Evolutionary conservation across 164 flowering plant genomes (phyloP).

Genomic region (Annona squamosa): DNA sequence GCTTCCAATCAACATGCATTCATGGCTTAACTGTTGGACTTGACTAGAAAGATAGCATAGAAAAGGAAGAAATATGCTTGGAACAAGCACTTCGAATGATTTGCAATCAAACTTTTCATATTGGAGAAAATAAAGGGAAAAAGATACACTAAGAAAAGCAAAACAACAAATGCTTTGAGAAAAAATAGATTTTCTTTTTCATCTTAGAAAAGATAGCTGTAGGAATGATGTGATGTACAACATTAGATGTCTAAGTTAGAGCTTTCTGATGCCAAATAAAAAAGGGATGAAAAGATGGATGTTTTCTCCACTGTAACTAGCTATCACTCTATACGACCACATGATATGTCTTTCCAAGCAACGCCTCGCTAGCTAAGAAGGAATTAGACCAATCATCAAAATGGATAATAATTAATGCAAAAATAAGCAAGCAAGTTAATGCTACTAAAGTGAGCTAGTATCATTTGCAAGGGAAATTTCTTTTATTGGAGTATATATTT

Average conservation of each 20-base stretch:
- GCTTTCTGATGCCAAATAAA: constrained; percentile 9
- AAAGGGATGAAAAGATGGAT: too few relatives aligned
- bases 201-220: constrained; percentile 18
- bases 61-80: not conserved
- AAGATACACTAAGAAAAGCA: constrained; percentile 13
- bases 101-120: not conserved
- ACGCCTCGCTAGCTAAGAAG: too few relatives aligned
- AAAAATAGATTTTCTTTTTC: constrained; percentile 11
- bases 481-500: too few relatives aligned
- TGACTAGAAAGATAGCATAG: not conserved
- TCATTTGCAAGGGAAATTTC: too few relatives aligned
- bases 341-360: not conserved
- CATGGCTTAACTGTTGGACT: not conserved
- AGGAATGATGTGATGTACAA: constrained; percentile 19
- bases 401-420: too few relatives aligned
- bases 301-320: too few relatives aligned
- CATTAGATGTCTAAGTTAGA: constrained; percentile 17
- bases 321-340: too few relatives aligned
- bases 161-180: constrained; percentile 30
- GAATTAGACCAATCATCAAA: too few relatives aligned
- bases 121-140: constrained; percentile 14
- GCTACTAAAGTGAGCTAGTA: too few relatives aligned
- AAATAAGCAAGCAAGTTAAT: too few relatives aligned
- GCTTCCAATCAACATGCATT: not conserved
- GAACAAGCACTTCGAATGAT: constrained; percentile 7